Evolutionary conservation across 306 rosid species (phyloP), one percentile per base, ranked within the genome.

Genomic region (Lotus japonicus): DNA sequence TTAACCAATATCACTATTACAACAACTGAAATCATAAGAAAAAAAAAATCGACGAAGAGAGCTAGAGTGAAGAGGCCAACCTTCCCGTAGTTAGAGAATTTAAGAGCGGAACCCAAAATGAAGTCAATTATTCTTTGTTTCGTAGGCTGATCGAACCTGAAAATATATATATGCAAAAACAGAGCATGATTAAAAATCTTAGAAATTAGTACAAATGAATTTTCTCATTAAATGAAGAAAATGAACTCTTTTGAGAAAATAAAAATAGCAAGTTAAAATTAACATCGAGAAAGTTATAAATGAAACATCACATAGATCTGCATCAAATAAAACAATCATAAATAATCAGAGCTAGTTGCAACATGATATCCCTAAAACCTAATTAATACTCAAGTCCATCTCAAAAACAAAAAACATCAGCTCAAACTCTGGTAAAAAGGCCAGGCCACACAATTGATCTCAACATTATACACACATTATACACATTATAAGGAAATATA

Each of bases 131-230:
- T 81, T 68, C 70, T 74, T 64, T 82, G 76, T 75, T 83, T 88
- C 21, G 92, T 88, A 56, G 90, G 41, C 78, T 83, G 88, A 74
- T 86, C 94, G 84, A 90, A 88, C 86, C 98, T 92, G 84, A 58
- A 81, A 44, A n/a, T 21, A 59, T 36, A 59, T 36, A 7, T 21
- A 54, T 58, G 9, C 55, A 60, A 19, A 41, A 62, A 62, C 13
- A 33, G 49, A 33, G 31, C 48, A 54, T 4, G 14, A 43, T 38
- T 9, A 64, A 33, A 44, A 48, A 63, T 15, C 35, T 14, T 4
- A 5, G 13, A 46, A 61, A 58, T 56, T 23, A n/a, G 26, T 41
- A 66, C 58, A 54, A 23, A 62, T 11, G 10, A 45, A 26, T 31
- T 51, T 35, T 23, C 64, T 16, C 23, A 23, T 45, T 61, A 35